Percentiles rank a stretch among this genome's conserved stretches.
phyloP scores from a whole-genome alignment of 495 filamentous ascomycete species.

The Letharia lupina region DNA sequence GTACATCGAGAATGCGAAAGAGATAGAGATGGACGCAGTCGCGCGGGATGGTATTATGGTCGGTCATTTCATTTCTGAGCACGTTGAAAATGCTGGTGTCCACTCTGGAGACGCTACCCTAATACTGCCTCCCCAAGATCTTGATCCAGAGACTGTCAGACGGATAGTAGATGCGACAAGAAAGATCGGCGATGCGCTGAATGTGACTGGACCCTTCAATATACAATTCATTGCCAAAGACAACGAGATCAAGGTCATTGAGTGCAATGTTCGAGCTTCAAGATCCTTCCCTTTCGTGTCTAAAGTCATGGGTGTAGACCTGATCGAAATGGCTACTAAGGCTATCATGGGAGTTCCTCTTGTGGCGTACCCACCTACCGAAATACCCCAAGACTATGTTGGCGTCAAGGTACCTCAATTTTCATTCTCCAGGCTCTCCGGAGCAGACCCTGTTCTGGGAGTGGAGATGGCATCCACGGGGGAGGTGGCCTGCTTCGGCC shows the following conservation, averaged over 20 bases:
- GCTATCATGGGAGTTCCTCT: slow-evolving; percentile 85
- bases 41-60: slow-evolving; percentile 80
- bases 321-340: slow-evolving; percentile 98
- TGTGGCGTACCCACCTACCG: slow-evolving; percentile 66
- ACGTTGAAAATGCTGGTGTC: slow-evolving; percentile 94
- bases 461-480: slow-evolving; percentile 99
- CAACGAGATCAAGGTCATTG: slow-evolving; percentile 99
- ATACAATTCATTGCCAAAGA: slow-evolving; percentile 99
- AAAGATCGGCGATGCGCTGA: slow-evolving; percentile 90
- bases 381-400: slow-evolving; percentile 71
- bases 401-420: slow-evolving; percentile 98
- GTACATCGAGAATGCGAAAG: slow-evolving; percentile 95
- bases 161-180: slow-evolving; percentile 90
- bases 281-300: slow-evolving; percentile 97
- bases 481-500: slow-evolving; percentile 93
- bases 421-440: slow-evolving; percentile 93
- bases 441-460: slow-evolving; percentile 90
- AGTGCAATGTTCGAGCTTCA: slow-evolving; percentile 95
- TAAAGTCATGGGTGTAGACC: slow-evolving; percentile 95
- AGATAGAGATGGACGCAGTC: slow-evolving; percentile 96
- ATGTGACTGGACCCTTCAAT: slow-evolving; percentile 95
- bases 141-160: slow-evolving; percentile 77
- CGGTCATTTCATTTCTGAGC: slow-evolving; percentile 90
- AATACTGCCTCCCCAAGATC: slow-evolving; percentile 92
- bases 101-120: slow-evolving; percentile 97